Evolutionary conservation across 2,329 filamentous ascomycete genomes (phyloP), one percentile per base, ranked within the genome.

Genomic region (Colletotrichum eremochloae): DNA sequence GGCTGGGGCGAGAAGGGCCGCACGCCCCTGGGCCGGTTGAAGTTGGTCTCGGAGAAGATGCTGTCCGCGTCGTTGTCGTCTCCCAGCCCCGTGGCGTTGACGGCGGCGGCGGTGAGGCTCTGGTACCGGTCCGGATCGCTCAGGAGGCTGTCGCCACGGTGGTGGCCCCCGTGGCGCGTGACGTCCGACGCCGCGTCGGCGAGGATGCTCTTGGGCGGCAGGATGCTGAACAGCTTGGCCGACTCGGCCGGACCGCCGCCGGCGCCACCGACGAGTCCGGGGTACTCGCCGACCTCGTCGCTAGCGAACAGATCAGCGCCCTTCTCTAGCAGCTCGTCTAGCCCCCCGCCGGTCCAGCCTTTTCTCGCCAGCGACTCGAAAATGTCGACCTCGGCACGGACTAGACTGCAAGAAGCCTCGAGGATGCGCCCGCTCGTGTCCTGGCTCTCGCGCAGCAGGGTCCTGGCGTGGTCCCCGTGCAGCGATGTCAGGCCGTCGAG

Each of bases 351-450:
- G 29, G 83, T 87, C 91, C 90, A 92, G 9, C 91, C 91, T 76
- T 93, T 93, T 72, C 90, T 83, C 29, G 91, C 90, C 33, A 93
- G 81, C 33, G 87, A 85, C 82, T 93, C 91, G 70, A 92, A 92
- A 38, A 93, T 92, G 80, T 93, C 91, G 29, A 93, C 88, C 81
- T 93, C 91, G 67, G 91, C 91, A 24, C 91, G 84, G 15, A 92
- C 90, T 14, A 93, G 84, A 73, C 88, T 90, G 76, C 90, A 91
- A 76, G 88, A 88, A 24, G 90, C 89, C 68, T 92, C 90, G 24
- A 91, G 86, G 75, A 92, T 91, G 74, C 85, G 84, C 36, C 81
- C 84, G 76, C 89, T 91, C 75, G 90, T 90, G 75, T 91, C 90
- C 79, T 92, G 90, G 77, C 89, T 89, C 78, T 92, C 90, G 71